A percentile compares a stretch with the other conserved stretches of the same genome.
phyloP scores from a whole-genome alignment of 73 alveolate genomes.

The Uronychia setigera region DNA sequence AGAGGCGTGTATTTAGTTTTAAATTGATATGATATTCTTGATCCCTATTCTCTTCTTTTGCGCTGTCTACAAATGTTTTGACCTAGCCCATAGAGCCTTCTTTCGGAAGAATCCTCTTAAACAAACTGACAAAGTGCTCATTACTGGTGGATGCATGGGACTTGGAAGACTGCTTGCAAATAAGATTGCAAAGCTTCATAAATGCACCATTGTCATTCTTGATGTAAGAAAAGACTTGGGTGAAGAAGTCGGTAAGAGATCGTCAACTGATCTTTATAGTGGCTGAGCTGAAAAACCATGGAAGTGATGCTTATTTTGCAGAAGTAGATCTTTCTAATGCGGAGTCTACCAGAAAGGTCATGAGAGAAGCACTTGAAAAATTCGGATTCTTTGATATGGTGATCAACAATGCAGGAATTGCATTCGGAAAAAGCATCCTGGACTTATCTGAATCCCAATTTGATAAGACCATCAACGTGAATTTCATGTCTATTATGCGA shows the following conservation, averaged over 20 bases:
- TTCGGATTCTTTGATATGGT: conserved; percentile 9
- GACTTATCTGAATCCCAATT: not conserved
- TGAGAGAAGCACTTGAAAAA: not conserved
- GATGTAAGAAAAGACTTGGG: not conserved
- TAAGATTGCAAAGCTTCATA: not conserved
- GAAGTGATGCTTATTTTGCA: not conserved
- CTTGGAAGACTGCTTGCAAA: not conserved
- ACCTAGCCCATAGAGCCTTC: not conserved
- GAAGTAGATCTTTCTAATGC: not conserved
- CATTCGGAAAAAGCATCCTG: conserved; percentile 3
- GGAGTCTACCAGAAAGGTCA: not conserved
- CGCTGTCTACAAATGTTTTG: not conserved
- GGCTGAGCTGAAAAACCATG: not conserved
- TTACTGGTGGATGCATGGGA: conserved; percentile 2
- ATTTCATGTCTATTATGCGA: conserved; percentile 1
- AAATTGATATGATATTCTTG: too few relatives aligned
- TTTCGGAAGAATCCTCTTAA: not conserved
- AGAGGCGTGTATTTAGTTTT: too few relatives aligned
- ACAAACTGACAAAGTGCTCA: not conserved
- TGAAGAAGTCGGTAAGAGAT: not conserved
- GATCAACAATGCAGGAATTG: conserved; percentile 39
- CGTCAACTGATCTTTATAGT: not conserved
- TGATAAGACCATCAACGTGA: conserved; percentile 2
- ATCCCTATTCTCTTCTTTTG: too few relatives aligned
- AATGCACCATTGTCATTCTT: conserved; percentile 1